Conservation (phyloP, 192 early-diverging fungal genomes). For the Spizellomyces punctatus region DNA sequence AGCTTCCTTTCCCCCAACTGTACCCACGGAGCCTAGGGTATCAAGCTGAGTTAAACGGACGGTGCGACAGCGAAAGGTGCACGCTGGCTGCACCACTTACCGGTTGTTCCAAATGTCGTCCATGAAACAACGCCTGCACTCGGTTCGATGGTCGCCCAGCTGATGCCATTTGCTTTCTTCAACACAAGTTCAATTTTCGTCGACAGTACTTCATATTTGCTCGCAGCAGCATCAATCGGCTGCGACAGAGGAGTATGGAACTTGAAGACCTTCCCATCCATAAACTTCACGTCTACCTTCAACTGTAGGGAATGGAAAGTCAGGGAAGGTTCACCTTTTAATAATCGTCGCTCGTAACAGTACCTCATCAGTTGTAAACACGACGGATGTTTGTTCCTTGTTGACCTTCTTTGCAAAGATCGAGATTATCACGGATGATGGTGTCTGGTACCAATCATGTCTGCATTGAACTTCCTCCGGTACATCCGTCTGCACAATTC, state of each 20-base stretch:
- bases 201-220: slow-evolving; percentile 74
- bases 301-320: slow-evolving; percentile 36
- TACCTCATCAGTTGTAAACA: slow-evolving; percentile 66
- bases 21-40: slow-evolving; percentile 34
- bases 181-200: slow-evolving; percentile 95
- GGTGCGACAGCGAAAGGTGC: background rate
- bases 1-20: slow-evolving; percentile 71
- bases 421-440: slow-evolving; percentile 77
- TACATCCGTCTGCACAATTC: background rate
- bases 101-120: slow-evolving; percentile 85
- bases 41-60: background rate
- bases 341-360: background rate
- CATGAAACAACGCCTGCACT: slow-evolving; percentile 63
- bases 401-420: slow-evolving; percentile 94
- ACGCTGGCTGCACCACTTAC: slow-evolving; percentile 17
- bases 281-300: slow-evolving; percentile 76
- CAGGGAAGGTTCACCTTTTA: background rate
- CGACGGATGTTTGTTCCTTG: slow-evolving; percentile 67
- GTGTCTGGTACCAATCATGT: slow-evolving; percentile 95
- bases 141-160: slow-evolving; percentile 80
- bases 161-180: slow-evolving; percentile 85
- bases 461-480: slow-evolving; percentile 73
- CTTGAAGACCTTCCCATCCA: slow-evolving; percentile 73
- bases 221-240: slow-evolving; percentile 73
- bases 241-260: slow-evolving; percentile 70